phyloP scores from a whole-genome alignment of 441 rosid genomes.

The Raphanus hybrid region DNA sequence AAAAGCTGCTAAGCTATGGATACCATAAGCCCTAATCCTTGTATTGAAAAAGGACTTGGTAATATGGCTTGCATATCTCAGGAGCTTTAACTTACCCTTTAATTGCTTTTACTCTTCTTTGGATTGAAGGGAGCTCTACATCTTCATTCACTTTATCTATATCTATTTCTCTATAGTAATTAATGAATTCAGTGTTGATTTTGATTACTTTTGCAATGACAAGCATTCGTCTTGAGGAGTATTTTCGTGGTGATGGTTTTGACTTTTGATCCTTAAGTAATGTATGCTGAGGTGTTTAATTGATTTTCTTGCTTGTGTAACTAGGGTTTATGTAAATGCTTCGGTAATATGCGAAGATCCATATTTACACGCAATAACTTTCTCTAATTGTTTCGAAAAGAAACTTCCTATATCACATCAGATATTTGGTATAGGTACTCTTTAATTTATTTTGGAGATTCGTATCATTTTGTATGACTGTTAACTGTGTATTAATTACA shows the following conservation, averaged over 20 bases:
- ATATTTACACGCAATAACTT: too few relatives aligned
- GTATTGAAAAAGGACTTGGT: constrained; percentile 23
- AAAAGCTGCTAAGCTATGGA: constrained; percentile 51
- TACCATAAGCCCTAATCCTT: constrained; percentile 43
- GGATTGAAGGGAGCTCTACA: constrained; percentile 52
- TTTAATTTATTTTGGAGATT: too few relatives aligned
- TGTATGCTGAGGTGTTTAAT: neutral
- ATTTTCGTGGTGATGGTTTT: neutral
- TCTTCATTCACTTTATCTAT: constrained; percentile 3
- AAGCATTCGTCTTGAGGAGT: neutral
- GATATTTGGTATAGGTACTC: too few relatives aligned
- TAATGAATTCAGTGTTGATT: neutral
- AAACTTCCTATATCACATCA: too few relatives aligned
- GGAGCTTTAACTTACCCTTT: constrained; percentile 48
- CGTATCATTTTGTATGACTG: neutral
- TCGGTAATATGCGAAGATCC: neutral
- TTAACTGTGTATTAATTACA: neutral
- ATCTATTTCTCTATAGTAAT: neutral
- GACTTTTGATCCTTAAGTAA: neutral
- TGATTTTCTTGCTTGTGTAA: neutral
- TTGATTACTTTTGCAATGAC: neutral
- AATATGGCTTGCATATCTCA: constrained; percentile 46
- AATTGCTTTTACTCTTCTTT: constrained; percentile 41
- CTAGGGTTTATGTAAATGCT: neutral
- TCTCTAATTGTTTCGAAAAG: too few relatives aligned